phyloP scores from a whole-genome alignment of 2,329 filamentous ascomycete genomes.

The Fusarium nanum region DNA sequence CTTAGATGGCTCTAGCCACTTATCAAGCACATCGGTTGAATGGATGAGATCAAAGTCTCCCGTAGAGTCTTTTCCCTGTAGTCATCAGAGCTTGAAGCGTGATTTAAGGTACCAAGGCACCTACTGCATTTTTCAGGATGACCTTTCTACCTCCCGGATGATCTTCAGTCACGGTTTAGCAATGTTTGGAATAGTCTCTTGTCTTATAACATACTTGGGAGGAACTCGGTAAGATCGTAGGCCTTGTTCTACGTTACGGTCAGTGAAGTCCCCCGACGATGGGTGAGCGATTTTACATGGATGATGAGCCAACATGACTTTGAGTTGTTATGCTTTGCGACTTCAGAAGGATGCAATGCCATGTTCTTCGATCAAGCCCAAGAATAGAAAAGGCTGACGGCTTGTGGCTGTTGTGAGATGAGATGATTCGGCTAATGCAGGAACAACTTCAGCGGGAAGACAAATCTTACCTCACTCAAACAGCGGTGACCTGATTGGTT shows the following conservation, averaged over 20 bases:
- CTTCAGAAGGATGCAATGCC: slow-evolving; percentile 12
- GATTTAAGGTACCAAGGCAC: fast-evolving
- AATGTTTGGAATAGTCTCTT: neutral
- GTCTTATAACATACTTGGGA: neutral
- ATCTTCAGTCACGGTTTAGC: neutral
- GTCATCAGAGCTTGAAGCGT: neutral
- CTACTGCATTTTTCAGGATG: slow-evolving; percentile 27
- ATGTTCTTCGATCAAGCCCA: neutral
- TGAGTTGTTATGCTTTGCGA: slow-evolving; percentile 18
- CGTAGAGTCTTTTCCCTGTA: slow-evolving; percentile 24
- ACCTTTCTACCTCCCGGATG: slow-evolving; percentile 25
- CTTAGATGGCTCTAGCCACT: slow-evolving; percentile 15
- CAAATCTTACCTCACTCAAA: neutral
- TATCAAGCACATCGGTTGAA: slow-evolving; percentile 22
- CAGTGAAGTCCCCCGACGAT: neutral
- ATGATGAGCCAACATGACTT: slow-evolving; percentile 31
- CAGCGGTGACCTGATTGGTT: neutral
- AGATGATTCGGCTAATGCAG: neutral
- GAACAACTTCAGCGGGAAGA: neutral
- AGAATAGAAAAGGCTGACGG: neutral
- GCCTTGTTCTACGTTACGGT: slow-evolving; percentile 4
- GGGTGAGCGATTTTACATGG: slow-evolving; percentile 10
- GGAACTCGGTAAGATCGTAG: slow-evolving; percentile 29
- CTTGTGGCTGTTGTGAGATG: neutral
- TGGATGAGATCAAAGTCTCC: slow-evolving; percentile 22